Conservation (phyloP, 371 early-diverging fungal species). For the Mortierella sp. region DNA sequence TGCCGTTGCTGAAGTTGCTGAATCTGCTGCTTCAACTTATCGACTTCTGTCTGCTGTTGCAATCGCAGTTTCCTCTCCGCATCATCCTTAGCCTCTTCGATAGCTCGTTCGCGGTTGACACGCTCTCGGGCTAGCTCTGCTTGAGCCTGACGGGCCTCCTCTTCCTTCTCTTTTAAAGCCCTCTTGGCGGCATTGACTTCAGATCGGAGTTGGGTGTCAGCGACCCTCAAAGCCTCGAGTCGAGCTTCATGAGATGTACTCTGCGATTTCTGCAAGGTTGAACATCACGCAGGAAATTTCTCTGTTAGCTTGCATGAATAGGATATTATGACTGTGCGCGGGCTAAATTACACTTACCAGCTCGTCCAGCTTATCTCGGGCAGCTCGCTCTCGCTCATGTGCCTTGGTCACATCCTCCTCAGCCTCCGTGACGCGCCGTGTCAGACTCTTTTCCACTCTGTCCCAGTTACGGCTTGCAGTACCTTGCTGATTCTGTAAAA, state of each 20-base stretch:
- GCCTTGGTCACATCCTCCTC: slow-evolving; percentile 40
- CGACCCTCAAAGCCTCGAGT: slow-evolving; percentile 35
- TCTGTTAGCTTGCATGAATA: neutral
- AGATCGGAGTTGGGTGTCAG: slow-evolving; percentile 49
- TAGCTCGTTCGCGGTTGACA: slow-evolving; percentile 50
- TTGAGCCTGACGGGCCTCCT: slow-evolving; percentile 30
- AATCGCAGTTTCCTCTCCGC: slow-evolving; percentile 58
- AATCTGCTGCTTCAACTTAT: slow-evolving; percentile 40
- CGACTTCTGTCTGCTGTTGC: slow-evolving; percentile 60
- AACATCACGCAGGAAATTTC: neutral
- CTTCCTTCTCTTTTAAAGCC: slow-evolving; percentile 34
- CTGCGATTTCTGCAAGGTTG: slow-evolving; percentile 34
- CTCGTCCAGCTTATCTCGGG: slow-evolving; percentile 34
- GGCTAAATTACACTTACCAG: slow-evolving; percentile 19
- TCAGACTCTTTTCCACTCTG: slow-evolving; percentile 64
- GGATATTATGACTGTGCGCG: neutral
- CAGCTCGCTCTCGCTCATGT: slow-evolving; percentile 35
- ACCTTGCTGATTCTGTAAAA: slow-evolving; percentile 74
- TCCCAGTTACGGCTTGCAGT: slow-evolving; percentile 73
- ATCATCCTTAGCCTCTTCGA: slow-evolving; percentile 56
- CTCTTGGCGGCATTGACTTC: slow-evolving; percentile 33
- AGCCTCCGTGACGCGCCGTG: slow-evolving; percentile 39
- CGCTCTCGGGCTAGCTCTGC: slow-evolving; percentile 47
- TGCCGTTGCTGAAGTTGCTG: slow-evolving; percentile 40
- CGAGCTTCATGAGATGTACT: slow-evolving; percentile 27